A percentile compares a stretch with the other conserved stretches of the same genome.
These are phyloP conservation scores for Starmerella apicola DNA, from an alignment of 805 yeast species.

Conservation along the genomic window DNA sequence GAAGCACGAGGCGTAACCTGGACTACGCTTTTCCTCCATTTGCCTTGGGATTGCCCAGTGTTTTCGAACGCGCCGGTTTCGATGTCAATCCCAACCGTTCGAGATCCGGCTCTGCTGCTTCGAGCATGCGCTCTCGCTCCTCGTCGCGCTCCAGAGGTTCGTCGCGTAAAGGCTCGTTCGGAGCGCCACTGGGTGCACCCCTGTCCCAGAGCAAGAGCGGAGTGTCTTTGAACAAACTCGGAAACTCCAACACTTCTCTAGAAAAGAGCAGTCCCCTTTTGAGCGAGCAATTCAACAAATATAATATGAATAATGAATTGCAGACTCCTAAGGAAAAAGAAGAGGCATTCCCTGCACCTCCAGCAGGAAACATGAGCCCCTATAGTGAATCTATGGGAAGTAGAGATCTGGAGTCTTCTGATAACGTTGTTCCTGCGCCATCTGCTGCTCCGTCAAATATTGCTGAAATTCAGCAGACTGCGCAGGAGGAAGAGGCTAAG, in stretches of 20 bases:
- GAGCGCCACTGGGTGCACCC: too few species aligned
- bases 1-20: slow-evolving; percentile 20
- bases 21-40: slow-evolving; percentile 32
- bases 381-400: too few species aligned
- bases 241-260: background rate
- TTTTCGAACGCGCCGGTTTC: slow-evolving; percentile 35
- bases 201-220: background rate
- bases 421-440: too few species aligned
- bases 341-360: too few species aligned
- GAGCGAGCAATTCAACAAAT: slow-evolving; percentile 1
- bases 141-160: slow-evolving; percentile 5
- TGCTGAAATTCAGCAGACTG: too few species aligned
- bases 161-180: too few species aligned
- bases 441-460: too few species aligned
- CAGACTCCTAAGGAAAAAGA: too few species aligned
- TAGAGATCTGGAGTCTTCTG: too few species aligned
- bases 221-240: too few species aligned
- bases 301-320: background rate
- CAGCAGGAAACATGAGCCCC: too few species aligned
- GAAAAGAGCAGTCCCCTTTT: background rate
- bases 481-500: too few species aligned
- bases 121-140: slow-evolving; percentile 8
- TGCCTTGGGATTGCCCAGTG: slow-evolving; percentile 28
- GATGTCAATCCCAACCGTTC: slow-evolving; percentile 24
- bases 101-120: slow-evolving; percentile 6